phyloP scores from a whole-genome alignment of 768 basidiomycete species.

The Hericium alpestre region DNA sequence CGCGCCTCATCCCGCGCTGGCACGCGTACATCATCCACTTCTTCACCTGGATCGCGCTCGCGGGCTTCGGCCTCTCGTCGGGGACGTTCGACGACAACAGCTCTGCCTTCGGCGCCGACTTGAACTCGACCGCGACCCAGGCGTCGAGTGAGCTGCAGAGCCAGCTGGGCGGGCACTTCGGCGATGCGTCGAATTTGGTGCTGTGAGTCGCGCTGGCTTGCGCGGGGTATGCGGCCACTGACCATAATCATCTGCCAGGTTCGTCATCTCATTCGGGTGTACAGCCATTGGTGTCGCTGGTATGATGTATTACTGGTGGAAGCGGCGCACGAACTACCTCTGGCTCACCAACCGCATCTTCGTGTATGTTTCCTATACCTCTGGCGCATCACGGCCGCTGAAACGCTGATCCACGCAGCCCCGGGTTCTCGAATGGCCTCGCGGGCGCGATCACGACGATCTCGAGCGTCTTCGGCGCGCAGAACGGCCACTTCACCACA shows the following conservation, averaged over 20 bases:
- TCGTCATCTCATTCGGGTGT: constrained; percentile 1
- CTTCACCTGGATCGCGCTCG: constrained; percentile 10
- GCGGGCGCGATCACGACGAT: constrained; percentile 6
- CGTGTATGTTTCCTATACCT: not conserved
- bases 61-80: constrained; percentile 9
- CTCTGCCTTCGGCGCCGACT: not conserved
- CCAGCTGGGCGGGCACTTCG: not conserved
- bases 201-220: constrained; percentile 1
- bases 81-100: constrained; percentile 3
- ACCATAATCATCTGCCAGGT: not conserved
- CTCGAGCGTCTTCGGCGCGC: constrained; percentile 1
- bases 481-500: not conserved
- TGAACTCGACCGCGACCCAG: not conserved
- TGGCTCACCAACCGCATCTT: constrained; percentile 6
- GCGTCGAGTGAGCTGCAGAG: not conserved
- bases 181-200: not conserved
- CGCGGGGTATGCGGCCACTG: not conserved
- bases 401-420: not conserved
- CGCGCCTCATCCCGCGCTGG: constrained; percentile 3
- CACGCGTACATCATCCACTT: constrained; percentile 2
- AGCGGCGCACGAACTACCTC: constrained; percentile 6
- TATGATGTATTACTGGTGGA: constrained; percentile 8
- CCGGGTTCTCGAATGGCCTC: constrained; percentile 6
- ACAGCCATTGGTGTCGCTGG: constrained; percentile 5
- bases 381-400: not conserved